A percentile compares a stretch with the other conserved stretches of the same genome.
phyloP scores from a whole-genome alignment of 2,329 filamentous ascomycete species.

The Conoideocrella luteorostrata region DNA sequence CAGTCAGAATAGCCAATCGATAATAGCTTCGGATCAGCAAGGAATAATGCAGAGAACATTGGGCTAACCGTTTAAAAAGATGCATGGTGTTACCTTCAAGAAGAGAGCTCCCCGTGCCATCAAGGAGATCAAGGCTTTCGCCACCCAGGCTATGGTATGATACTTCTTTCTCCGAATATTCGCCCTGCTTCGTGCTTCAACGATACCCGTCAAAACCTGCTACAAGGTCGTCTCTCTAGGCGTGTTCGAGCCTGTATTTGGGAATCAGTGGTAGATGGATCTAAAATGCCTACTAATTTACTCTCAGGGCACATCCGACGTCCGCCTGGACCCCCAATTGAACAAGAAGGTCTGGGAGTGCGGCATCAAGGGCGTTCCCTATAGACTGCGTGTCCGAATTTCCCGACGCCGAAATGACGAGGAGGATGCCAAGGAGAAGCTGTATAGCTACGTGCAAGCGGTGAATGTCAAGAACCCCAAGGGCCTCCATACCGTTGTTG shows the following conservation, averaged over 20 bases:
- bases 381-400: conserved; percentile 95
- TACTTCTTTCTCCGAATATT: background rate
- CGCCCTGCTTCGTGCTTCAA: too few relatives aligned
- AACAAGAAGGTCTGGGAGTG: conserved; percentile 99
- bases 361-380: conserved; percentile 97
- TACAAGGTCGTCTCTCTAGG: too few relatives aligned
- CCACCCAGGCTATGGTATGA: conserved; percentile 91
- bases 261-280: too few relatives aligned
- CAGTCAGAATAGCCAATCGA: conserved; percentile 4
- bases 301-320: conserved; percentile 82
- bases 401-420: conserved; percentile 99
- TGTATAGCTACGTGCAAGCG: conserved; percentile 99
- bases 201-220: too few relatives aligned
- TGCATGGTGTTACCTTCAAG: conserved; percentile 98
- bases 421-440: conserved; percentile 98
- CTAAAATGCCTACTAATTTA: conserved; percentile 16
- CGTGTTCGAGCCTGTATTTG: too few relatives aligned
- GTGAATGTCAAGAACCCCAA: conserved; percentile 99
- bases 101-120: conserved; percentile 97
- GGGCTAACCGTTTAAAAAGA: conserved; percentile 44
- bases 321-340: conserved; percentile 95
- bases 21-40: background rate
- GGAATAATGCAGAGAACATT: conserved; percentile 6
- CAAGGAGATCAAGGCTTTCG: conserved; percentile 99
- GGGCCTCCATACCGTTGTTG: conserved; percentile 88